Evolutionary conservation across 2,329 filamentous ascomycete genomes (phyloP).

Genomic region (Exophiala aquamarina): DNA sequence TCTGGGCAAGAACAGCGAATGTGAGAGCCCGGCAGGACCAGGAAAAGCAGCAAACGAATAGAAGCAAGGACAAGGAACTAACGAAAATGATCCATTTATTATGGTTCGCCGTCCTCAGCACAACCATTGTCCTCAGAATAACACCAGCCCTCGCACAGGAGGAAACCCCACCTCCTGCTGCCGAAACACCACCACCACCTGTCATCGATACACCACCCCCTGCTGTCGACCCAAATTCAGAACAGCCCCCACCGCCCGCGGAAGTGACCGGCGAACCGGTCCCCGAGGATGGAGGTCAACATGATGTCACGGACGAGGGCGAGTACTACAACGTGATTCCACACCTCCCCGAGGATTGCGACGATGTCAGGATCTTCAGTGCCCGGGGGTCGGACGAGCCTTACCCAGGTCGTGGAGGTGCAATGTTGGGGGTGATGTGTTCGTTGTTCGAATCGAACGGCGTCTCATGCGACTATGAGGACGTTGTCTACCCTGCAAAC

Average conservation of each 20-base stretch:
- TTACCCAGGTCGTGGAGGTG: constrained; percentile 17
- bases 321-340: constrained; percentile 3
- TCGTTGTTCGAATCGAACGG: constrained; percentile 5
- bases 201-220: not conserved
- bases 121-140: constrained; percentile 7
- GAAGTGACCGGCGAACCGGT: no score
- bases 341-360: constrained; percentile 12
- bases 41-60: no score
- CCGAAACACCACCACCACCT: not conserved
- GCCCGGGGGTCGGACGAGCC: constrained; percentile 16
- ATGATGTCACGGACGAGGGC: constrained; percentile 1
- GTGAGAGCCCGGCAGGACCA: no score
- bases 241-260: not conserved
- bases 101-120: constrained; percentile 8
- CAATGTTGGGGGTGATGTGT: constrained; percentile 10
- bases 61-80: no score
- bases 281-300: constrained; percentile 2
- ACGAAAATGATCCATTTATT: constrained; percentile 11
- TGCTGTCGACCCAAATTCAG: not conserved
- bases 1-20: no score
- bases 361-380: constrained; percentile 16
- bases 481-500: constrained; percentile 19
- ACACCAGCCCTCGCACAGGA: constrained; percentile 13
- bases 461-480: constrained; percentile 20
- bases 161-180: not conserved